Evolutionary conservation across 1,139 yeast species (phyloP), one percentile per base, ranked within the genome.

Genomic region (Candida neerlandica): DNA sequence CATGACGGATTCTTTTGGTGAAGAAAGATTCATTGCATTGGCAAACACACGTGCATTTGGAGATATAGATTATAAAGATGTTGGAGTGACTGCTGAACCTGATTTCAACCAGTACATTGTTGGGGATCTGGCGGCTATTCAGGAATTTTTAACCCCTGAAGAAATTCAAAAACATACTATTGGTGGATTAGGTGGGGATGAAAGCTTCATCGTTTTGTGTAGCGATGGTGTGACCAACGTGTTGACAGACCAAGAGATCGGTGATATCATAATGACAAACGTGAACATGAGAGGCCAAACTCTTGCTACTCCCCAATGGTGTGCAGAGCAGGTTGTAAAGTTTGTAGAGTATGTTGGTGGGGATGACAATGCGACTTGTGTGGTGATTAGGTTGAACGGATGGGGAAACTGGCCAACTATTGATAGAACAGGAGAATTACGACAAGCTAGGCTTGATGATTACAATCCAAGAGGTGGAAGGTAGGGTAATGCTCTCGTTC

Each of bases 11-110:
- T 87, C 97, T 6, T 94, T 92, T 71, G 99, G 99, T 3, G 96
- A 91, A 61, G 90, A 88, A 60, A 67, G 99, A 53, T 92, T 86
- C 60, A 80, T 90, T 43, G 81, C 86, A 53, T 84, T 85, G 60
- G 97, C 97, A 40, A 94, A 94, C 63, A 94, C 99, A 1, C 77
- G 99, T 54, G 80, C 97, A 2, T 94, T 94, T 75, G 99, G 99
- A 34, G 99, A 94, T 66, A 63, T 85, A 16, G 73, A 78, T 34
- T 96, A 84, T 51, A 94, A 94, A 65, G 77, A 85, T 32, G 81
- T 84, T 64, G 99, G 99, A 0, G 85, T 94, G 2, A 78, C 91
- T 0, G 91, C 97, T 2, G 99, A 94, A 68, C 99, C 99, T 0
- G 97, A 94, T 54, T 74, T 94, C 43, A 71, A 79, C 15, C 89